Evolutionary conservation across 257 asterid species (phyloP).

Genomic region (Solanum appendiculatum): DNA sequence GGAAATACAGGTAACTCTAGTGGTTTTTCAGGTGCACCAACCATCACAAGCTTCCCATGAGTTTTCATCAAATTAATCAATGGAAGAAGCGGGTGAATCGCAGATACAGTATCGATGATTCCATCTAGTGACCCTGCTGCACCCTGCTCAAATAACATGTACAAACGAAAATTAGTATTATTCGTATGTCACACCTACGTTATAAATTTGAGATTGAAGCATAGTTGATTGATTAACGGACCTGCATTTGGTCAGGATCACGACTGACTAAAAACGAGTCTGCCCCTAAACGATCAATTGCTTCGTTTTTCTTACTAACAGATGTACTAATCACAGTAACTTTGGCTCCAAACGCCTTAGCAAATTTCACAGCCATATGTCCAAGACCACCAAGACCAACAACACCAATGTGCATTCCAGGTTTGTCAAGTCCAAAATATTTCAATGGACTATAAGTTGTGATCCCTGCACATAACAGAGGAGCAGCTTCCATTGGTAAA

Average conservation of each 20-base stretch:
- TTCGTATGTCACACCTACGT: neutral
- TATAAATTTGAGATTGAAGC: neutral
- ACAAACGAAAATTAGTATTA: neutral
- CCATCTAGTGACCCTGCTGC: constrained; percentile 8
- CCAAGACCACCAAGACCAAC: constrained; percentile 25
- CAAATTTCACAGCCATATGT: constrained; percentile 18
- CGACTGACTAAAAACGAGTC: constrained; percentile 5
- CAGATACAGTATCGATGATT: constrained; percentile 15
- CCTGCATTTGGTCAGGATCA: constrained; percentile 9
- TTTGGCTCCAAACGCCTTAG: constrained; percentile 14
- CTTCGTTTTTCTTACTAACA: constrained; percentile 11
- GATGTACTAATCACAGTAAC: constrained; percentile 18
- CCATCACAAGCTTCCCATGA: constrained; percentile 11
- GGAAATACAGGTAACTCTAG: constrained; percentile 20
- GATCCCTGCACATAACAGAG: constrained; percentile 13
- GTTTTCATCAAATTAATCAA: constrained; percentile 7
- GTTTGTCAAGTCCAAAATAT: constrained; percentile 13
- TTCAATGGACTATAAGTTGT: constrained; percentile 17
- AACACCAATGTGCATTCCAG: constrained; percentile 13
- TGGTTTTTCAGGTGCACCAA: constrained; percentile 18
- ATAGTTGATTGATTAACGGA: neutral
- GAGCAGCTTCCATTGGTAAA: constrained; percentile 18
- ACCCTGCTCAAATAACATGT: neutral
- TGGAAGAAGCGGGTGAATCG: constrained; percentile 9
- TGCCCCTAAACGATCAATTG: constrained; percentile 4